Base-by-base conservation (phyloP, 208 protist genomes). In the Acanthamoeba healyi region DNA sequence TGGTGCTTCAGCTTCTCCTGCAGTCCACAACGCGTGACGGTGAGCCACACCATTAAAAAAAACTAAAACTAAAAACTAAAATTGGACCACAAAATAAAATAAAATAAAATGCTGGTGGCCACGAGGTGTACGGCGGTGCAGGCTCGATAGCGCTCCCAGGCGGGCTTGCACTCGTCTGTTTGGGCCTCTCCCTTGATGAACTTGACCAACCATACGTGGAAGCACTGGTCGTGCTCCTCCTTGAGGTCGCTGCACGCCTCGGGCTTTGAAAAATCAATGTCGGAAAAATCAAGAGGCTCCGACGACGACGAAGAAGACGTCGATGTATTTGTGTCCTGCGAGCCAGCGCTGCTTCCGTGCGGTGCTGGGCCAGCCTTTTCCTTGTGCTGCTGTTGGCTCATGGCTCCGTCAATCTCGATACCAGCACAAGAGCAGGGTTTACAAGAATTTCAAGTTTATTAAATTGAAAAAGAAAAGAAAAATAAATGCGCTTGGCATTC, bases 1-100 rank as follows among this genome's bases (percentile, higher is more conserved):
- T 87, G 49, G 46, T 87, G n/a, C n/a, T 61, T 32, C 14, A 87
- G 49, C 44, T 87, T 87, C 32, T 87, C 49, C 79, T 87, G 49
- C 14, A 61, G 15, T 19, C 14, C 5, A 34, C 19, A 87, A 87
- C 10, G 26, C 15, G 15, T 79, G 15, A 79, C 26, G 26, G 15
- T 14, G 26, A 79, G 12, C 26, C 22, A 61, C 12, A 61, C 54
- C 54, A 61, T 61, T 61, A 26, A 61, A 61, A 61, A n/a, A 26
- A 61, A 26, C 54, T 22, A 26, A 12, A 72, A 72, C 12, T 72
- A 61, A 61, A 61, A 26, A 61, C n/a, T n/a, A n/a, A n/a, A n/a
- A n/a, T n/a, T n/a, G n/a, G n/a, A n/a, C n/a, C n/a, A n/a, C n/a
- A n/a, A n/a, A n/a, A n/a, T n/a, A 61, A 61, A 61, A 61, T 61